Base-by-base conservation (phyloP, 164 flowering plant genomes). In the Umbilicus rupestris region DNA sequence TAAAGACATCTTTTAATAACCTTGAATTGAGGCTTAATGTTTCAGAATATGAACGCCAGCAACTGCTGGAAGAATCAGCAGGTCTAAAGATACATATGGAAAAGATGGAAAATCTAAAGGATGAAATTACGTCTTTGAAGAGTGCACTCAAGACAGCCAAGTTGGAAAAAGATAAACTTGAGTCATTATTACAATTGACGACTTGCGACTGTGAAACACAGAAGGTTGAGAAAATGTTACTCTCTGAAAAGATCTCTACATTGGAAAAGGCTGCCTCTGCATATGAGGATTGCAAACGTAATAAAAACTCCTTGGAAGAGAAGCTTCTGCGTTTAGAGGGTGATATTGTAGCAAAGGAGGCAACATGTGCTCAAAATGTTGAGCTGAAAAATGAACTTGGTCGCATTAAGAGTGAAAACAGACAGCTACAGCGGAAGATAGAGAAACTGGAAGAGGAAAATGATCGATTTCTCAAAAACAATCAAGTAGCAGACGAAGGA, bases 11-110 rank as follows among this genome's bases (percentile, higher is more conserved):
- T 6, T 63, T 76, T 2, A 78, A 68, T 73, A 80, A 69, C 31
- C 86, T 84, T 50, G 91, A 89, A 68, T 66, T 78, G 31, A 82
- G 83, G 76, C 84, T 88, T 69, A 78, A 84, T 60, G 78, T 81
- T 66, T 78, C 81, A 17, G 89, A 86, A 39, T 79, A 80, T 73
- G 88, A 83, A 76, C 70, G 77, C 29, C 82, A 82, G 63, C 84
- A 83, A 67, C 75, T 80, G 12, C 3, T 64, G 35, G 84, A 86
- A 75, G 86, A 89, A 74, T 70, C 67, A 22, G 66, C 73, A 14
- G 64, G 42, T 73, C 60, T 85, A 81, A 92, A 83, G 73, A 79
- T 39, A 59, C 87, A 84, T 66, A 20, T 86, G 78, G 82, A 78
- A 64, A 83, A 74, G 62, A 37, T 73, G 39, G 65, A 66, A 24